Percentiles rank a stretch among this genome's conserved stretches.
Conservation (phyloP, 1,284 basidiomycete species). For the Vanrija pseudolonga region DNA sequence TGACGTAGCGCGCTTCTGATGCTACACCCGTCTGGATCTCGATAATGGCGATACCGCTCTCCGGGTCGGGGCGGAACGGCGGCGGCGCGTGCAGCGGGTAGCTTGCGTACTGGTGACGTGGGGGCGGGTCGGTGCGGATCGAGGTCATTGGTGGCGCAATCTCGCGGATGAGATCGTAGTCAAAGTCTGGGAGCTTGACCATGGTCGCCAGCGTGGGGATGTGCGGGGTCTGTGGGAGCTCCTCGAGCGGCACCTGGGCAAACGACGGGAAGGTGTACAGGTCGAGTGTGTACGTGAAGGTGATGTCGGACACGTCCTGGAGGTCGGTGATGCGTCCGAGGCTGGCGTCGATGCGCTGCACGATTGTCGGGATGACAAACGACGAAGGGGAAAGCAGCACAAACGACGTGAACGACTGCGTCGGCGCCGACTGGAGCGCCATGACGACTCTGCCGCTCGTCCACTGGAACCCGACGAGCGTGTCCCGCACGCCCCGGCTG, state of each 20-base stretch:
- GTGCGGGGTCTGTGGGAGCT: slow-evolving; percentile 9
- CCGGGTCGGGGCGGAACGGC: slow-evolving; percentile 38
- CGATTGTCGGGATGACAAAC: slow-evolving; percentile 33
- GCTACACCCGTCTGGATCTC: slow-evolving; percentile 23
- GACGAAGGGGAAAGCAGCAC: slow-evolving; percentile 38
- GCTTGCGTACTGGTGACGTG: slow-evolving; percentile 35
- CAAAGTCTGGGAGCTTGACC: slow-evolving; percentile 38
- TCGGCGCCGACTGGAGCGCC: slow-evolving; percentile 21
- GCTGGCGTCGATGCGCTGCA: slow-evolving; percentile 24
- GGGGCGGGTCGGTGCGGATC: slow-evolving; percentile 47
- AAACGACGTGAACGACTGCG: slow-evolving; percentile 36
- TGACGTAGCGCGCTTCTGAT: slow-evolving; percentile 23
- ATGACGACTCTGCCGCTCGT: slow-evolving; percentile 40
- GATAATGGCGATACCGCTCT: slow-evolving; percentile 40
- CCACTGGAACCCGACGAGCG: slow-evolving; percentile 46
- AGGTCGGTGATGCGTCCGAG: slow-evolving; percentile 4
- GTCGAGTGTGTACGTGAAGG: slow-evolving; percentile 36
- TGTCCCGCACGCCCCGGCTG: slow-evolving; percentile 17
- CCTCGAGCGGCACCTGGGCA: slow-evolving; percentile 5
- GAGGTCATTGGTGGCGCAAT: slow-evolving; percentile 33
- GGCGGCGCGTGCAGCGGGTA: slow-evolving; percentile 29
- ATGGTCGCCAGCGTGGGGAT: slow-evolving; percentile 32
- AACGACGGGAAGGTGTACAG: slow-evolving; percentile 42
- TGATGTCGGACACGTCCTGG: slow-evolving; percentile 24
- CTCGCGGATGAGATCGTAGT: slow-evolving; percentile 19